Base-by-base conservation (phyloP, 768 basidiomycete species). In the Calocera cornea region DNA sequence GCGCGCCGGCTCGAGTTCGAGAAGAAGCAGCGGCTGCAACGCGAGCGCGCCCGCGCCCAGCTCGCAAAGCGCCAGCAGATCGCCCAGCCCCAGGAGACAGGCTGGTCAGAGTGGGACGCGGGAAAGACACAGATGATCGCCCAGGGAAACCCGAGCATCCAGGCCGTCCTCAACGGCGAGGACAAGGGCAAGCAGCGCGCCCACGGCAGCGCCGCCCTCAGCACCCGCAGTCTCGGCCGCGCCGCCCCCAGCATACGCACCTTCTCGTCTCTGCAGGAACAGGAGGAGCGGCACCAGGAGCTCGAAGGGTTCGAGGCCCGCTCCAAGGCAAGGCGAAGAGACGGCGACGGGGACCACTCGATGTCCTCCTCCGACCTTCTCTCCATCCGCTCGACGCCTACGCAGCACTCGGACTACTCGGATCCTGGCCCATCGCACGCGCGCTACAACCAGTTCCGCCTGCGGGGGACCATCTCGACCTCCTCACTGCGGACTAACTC, bases 1-100 rank as follows among this genome's bases (percentile, higher is more conserved):
- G 89, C 90, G 71, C 86, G 88, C 69, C 89, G 92, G 70, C 86
- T 86, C 67, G 81, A 89, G 69, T 85, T 83, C 19, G 85, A 87
- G 75, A 86, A 85, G 72, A 86, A 47, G 44, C 44, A 47, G 44
- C 44, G 44, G 24, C 44, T 80, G 73, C 86, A 90, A 69, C 85
- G 86, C 72, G 94, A 97, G 72, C 89, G 93, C 76, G 90, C 93
- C 19, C 85, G 93, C 66, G 92, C 91, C 49, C 93, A 95, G 77
- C 89, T 95, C 86, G 84, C 87, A 73, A 95, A 95, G 79, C 88
- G 91, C 70, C 87, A 84, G 68, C 85, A 87, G 71, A 82, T 92
- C 76, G 80, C 89, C 72, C 84, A 84, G 73, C 82, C 85, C 71
- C 81, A 74, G 19, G 76, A 80, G 34, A 77, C 75, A 50, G 80